A percentile compares a stretch with the other conserved stretches of the same genome.
phyloP scores from a whole-genome alignment of 2,329 filamentous ascomycete genomes.

The Trichophyton benhamiae region DNA sequence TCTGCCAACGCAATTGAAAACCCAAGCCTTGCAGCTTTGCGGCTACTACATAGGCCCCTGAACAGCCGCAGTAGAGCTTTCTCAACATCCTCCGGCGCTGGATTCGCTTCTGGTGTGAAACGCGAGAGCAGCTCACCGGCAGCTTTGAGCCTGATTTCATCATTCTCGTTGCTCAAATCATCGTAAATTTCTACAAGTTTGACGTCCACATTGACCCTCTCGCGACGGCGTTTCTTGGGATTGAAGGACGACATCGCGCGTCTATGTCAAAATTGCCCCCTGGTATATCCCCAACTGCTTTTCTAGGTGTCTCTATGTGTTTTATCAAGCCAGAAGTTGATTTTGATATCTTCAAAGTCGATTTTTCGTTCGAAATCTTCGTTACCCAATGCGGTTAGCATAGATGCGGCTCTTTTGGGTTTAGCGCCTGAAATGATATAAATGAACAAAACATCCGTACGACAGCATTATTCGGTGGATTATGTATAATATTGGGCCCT shows the following conservation, averaged over 20 bases:
- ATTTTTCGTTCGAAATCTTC: background rate
- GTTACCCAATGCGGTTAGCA: background rate
- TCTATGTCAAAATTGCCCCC: background rate
- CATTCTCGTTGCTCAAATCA: slow-evolving; percentile 36
- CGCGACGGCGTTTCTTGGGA: slow-evolving; percentile 29
- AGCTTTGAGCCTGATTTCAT: slow-evolving; percentile 35
- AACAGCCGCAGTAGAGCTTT: slow-evolving; percentile 53
- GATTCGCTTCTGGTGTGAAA: slow-evolving; percentile 31
- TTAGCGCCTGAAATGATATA: background rate
- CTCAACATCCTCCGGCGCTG: slow-evolving; percentile 30
- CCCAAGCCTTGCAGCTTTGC: slow-evolving; percentile 76
- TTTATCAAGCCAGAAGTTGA: background rate
- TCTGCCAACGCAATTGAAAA: slow-evolving; percentile 85
- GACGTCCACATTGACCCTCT: slow-evolving; percentile 31
- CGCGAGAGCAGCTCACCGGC: slow-evolving; percentile 33
- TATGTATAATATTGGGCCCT: background rate
- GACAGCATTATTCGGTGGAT: background rate
- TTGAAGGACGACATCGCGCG: slow-evolving; percentile 3
- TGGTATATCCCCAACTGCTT: background rate
- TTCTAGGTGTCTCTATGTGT: background rate
- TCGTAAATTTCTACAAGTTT: slow-evolving; percentile 39
- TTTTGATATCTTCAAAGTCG: background rate
- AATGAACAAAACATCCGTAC: background rate
- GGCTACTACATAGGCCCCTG: slow-evolving; percentile 75
- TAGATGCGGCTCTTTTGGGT: background rate